These are phyloP conservation scores for Leishmania aethiopica DNA, from an alignment of 208 protist genomes.

Conservation along the genomic window DNA sequence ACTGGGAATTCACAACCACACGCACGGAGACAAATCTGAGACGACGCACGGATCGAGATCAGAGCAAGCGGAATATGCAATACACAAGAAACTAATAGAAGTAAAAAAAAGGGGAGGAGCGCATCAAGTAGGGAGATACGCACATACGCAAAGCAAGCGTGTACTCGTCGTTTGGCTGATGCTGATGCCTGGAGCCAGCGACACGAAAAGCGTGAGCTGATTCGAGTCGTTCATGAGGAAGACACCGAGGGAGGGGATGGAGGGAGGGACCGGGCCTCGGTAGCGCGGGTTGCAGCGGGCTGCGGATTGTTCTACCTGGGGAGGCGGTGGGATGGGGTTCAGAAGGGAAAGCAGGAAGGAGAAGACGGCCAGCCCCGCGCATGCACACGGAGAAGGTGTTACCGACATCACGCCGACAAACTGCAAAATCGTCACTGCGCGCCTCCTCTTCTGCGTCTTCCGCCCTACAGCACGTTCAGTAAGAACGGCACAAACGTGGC, in stretches of 20 bases:
- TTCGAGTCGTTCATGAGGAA: background rate
- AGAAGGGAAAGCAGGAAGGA: background rate
- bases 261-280: background rate
- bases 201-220: background rate
- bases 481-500: slow-evolving; percentile 64
- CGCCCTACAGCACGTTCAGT: slow-evolving; percentile 55
- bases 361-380: background rate
- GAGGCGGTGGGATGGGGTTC: background rate
- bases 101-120: background rate
- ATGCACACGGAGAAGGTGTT: no score
- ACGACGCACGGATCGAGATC: no score
- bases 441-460: background rate
- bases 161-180: background rate
- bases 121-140: background rate
- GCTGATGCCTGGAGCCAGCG: background rate
- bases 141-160: background rate
- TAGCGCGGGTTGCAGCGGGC: background rate
- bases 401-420: background rate
- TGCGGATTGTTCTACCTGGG: background rate
- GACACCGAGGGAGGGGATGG: background rate
- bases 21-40: no score
- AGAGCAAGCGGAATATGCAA: background rate
- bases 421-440: background rate
- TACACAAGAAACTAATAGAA: background rate
- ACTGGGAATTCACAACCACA: background rate